Percentiles rank a stretch among this genome's conserved stretches.
Evolutionary conservation across 73 alveolate genomes (phyloP).

Genomic region (Paramecium sonneborni): DNA sequence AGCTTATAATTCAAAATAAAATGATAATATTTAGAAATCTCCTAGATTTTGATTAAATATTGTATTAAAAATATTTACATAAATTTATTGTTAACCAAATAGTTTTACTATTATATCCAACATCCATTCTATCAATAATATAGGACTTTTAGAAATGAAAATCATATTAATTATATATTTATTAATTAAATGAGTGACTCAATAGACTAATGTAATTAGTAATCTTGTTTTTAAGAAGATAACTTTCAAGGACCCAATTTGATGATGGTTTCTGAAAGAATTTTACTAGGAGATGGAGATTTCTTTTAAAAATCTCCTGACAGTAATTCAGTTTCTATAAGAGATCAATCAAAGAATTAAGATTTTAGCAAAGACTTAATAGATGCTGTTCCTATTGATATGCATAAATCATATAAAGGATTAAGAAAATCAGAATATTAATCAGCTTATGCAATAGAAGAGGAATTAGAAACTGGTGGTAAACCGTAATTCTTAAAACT

Average conservation of each 20-base stretch:
- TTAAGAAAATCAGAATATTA: neutral
- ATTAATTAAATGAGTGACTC: neutral
- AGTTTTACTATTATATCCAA: neutral
- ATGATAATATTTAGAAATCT: neutral
- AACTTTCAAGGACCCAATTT: neutral
- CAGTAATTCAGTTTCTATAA: neutral
- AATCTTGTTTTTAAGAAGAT: neutral
- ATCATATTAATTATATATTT: neutral
- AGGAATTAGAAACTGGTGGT: constrained; percentile 18
- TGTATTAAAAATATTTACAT: neutral
- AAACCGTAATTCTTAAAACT: constrained; percentile 35
- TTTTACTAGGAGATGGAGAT: neutral
- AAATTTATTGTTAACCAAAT: neutral
- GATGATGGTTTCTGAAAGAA: neutral
- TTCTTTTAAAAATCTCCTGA: neutral
- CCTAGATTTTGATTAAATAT: neutral
- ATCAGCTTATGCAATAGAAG: constrained; percentile 7
- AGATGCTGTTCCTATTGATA: neutral
- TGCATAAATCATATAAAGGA: neutral
- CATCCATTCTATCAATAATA: neutral
- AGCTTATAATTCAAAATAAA: neutral
- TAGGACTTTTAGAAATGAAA: neutral
- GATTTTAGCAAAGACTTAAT: neutral
- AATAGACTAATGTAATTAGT: neutral
- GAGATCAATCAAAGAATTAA: neutral